These are phyloP conservation scores for Podospora australis DNA, from an alignment of 495 filamentous ascomycete species.

Conservation along the genomic window DNA sequence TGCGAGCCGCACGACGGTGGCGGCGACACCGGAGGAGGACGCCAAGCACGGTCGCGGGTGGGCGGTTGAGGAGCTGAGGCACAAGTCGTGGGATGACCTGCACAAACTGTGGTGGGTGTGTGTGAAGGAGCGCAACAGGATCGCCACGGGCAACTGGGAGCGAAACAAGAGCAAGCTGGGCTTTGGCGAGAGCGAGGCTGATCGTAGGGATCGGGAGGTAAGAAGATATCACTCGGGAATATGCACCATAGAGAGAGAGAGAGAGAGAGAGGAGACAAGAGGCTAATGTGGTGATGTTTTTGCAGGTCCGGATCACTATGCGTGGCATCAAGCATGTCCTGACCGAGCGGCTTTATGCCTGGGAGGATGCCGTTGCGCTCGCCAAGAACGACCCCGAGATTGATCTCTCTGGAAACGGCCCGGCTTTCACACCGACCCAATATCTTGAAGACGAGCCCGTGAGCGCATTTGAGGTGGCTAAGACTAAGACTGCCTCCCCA, in stretches of 20 bases:
- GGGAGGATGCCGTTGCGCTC: constrained; percentile 72
- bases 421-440: constrained; percentile 41
- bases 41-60: constrained; percentile 69
- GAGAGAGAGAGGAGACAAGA: neutral
- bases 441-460: constrained; percentile 29
- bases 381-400: constrained; percentile 63
- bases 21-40: constrained; percentile 64
- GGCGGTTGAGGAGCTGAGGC: constrained; percentile 79
- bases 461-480: constrained; percentile 5
- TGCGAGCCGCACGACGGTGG: constrained; percentile 51
- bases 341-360: constrained; percentile 83
- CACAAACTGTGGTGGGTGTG: constrained; percentile 94
- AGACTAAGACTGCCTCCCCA: too few species aligned
- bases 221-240: constrained; percentile 23
- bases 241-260: too few species aligned
- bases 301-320: constrained; percentile 71
- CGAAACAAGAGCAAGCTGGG: constrained; percentile 54
- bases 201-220: constrained; percentile 55
- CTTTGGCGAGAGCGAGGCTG: constrained; percentile 61
- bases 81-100: constrained; percentile 89
- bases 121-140: constrained; percentile 81
- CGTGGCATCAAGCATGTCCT: constrained; percentile 73
- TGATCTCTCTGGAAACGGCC: constrained; percentile 45
- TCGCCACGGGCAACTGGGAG: constrained; percentile 70
- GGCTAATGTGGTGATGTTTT: neutral